Evolutionary conservation across 2,329 filamentous ascomycete species (phyloP), one percentile per base, ranked within the genome.

Genomic region (Waltergamsia citrina): DNA sequence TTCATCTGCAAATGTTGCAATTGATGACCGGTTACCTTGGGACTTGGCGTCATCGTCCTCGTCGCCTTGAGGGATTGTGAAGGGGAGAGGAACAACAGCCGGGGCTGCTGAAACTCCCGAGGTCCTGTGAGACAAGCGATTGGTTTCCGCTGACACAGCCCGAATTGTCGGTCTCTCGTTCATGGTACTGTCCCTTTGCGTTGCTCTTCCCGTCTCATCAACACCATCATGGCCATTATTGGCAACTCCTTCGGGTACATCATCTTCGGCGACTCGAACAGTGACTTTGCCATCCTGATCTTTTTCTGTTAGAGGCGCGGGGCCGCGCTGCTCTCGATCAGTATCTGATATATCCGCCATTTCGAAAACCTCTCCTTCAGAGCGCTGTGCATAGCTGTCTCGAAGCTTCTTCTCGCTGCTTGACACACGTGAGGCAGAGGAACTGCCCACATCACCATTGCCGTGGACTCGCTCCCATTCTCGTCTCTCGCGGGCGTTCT

Each of bases 381-480:
- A 21, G 11, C 11, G 9, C 19, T 8, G 29, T 22, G 9, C 9
- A 9, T n/a, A 3, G 19, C 26, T 7, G 7, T 28, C n/a, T n/a
- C 49, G 39, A 4, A 55, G 42, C 18, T 41, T 56, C 44, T 69
- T 71, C 39, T 72, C 67, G 42, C 58, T 69, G 3, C 59, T 59
- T 38, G 61, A 52, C 27, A 67, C 66, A 16, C 62, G 58, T 2
- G 64, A 65, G 4, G 42, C 49, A 12, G 51, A 48, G 7, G 50
- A 42, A 34, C 53, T 61, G 32, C 43, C 41, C 6, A 40, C 41
- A 17, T 63, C 56, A 36, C 72, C 74, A 41, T 81, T 67, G 1
- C 82, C 84, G 44, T 94, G 92, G 3, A 72, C 64, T 6, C 72
- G 71, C 51, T 95, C 88, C 88, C 88, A 95, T 40, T 77, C 62